These are phyloP conservation scores for Rhizopus stolonifer DNA, from an alignment of 371 early-diverging fungal species.

Conservation along the genomic window DNA sequence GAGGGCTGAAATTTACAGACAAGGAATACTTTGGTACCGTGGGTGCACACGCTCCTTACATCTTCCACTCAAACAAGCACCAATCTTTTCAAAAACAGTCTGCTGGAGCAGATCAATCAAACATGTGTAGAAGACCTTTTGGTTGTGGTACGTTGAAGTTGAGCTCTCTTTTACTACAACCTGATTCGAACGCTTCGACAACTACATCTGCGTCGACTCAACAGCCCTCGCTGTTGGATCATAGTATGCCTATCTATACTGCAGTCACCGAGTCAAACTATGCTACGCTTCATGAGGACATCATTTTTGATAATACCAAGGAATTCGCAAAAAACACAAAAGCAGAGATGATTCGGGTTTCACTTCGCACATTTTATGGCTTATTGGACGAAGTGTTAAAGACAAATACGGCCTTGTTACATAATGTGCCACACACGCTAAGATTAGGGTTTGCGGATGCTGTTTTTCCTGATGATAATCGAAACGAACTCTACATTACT, in stretches of 20 bases:
- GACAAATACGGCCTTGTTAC: constrained; percentile 48
- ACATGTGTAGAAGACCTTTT: constrained; percentile 58
- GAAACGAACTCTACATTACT: constrained; percentile 71
- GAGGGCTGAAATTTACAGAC: constrained; percentile 60
- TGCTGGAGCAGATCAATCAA: not conserved
- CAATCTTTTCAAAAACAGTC: constrained; percentile 6
- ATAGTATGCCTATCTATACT: constrained; percentile 60
- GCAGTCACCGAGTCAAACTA: constrained; percentile 57
- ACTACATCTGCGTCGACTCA: not conserved
- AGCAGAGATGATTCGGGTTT: constrained; percentile 58
- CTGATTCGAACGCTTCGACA: constrained; percentile 5
- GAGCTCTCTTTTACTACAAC: constrained; percentile 33
- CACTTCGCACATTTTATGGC: constrained; percentile 53
- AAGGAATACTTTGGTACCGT: constrained; percentile 32
- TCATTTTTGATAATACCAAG: constrained; percentile 53
- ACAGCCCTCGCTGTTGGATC: constrained; percentile 23
- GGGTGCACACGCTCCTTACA: constrained; percentile 4
- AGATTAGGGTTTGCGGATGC: constrained; percentile 70
- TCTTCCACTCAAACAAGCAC: constrained; percentile 16
- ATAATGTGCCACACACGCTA: constrained; percentile 48
- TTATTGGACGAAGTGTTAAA: constrained; percentile 46
- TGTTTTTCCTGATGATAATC: constrained; percentile 58
- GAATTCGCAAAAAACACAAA: constrained; percentile 51
- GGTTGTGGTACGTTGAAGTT: constrained; percentile 66
- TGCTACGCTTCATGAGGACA: constrained; percentile 58